These are phyloP conservation scores for Prunus mongolica DNA, from an alignment of 306 rosid species.

Conservation along the genomic window DNA sequence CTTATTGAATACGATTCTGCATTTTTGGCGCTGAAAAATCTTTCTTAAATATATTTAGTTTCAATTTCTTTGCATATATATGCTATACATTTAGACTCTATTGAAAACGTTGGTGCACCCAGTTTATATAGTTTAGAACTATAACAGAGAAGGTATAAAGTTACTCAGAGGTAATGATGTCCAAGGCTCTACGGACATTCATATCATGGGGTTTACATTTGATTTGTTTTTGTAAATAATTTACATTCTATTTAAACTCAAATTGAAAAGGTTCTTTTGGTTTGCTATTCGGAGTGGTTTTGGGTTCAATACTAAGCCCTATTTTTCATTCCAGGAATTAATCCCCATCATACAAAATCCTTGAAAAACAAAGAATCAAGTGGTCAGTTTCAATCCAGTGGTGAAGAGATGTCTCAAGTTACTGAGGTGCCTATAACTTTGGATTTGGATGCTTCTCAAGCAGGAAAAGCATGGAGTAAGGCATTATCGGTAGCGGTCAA, in stretches of 20 bases:
- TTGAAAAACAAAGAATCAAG: slow-evolving; percentile 28
- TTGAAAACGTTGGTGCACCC: not conserved
- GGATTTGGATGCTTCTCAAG: slow-evolving; percentile 36
- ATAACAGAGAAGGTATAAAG: too few species aligned
- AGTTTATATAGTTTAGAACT: not conserved
- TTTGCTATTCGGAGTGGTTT: slow-evolving; percentile 1
- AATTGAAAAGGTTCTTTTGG: not conserved
- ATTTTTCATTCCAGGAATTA: slow-evolving; percentile 32
- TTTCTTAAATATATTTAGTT: not conserved
- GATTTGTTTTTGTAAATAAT: not conserved
- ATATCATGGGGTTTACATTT: not conserved
- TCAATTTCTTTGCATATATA: not conserved
- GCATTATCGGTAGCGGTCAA: slow-evolving; percentile 2
- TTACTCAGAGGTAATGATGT: not conserved
- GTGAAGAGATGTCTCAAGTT: slow-evolving; percentile 43
- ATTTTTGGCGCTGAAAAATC: not conserved
- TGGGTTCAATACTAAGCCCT: slow-evolving; percentile 5
- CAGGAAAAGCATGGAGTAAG: slow-evolving; percentile 30
- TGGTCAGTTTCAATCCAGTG: slow-evolving; percentile 27
- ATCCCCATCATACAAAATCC: slow-evolving; percentile 4
- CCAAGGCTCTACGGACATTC: not conserved
- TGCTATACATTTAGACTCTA: not conserved
- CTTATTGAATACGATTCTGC: not conserved
- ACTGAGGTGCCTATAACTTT: slow-evolving; percentile 34
- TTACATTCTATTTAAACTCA: not conserved